Percentiles rank a stretch among this genome's conserved stretches.
Conservation (phyloP, 192 early-diverging fungal species). For the Dimargaris cristalligena region DNA sequence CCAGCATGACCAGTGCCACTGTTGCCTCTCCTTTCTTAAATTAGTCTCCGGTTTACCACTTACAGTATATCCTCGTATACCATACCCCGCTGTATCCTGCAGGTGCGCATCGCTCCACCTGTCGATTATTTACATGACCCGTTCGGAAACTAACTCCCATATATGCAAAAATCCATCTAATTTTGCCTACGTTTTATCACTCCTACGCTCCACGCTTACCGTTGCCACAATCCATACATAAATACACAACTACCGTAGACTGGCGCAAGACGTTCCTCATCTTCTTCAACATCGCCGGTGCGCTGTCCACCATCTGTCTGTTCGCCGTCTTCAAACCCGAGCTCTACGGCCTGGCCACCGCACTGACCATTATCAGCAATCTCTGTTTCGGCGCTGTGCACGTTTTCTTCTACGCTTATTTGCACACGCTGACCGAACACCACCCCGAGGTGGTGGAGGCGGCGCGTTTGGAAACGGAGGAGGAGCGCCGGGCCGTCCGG, state of each 20-base stretch:
- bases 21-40: too few species aligned
- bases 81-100: too few species aligned
- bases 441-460: constrained; percentile 7
- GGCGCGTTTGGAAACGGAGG: not conserved
- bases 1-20: too few species aligned
- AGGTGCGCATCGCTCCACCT: too few species aligned
- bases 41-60: too few species aligned
- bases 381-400: constrained; percentile 28
- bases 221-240: not conserved
- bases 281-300: constrained; percentile 22
- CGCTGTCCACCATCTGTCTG: constrained; percentile 25
- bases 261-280: constrained; percentile 25
- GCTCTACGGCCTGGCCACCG: constrained; percentile 21
- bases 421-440: constrained; percentile 15
- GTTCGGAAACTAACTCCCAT: too few species aligned
- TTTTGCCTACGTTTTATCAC: too few species aligned
- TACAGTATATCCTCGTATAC: too few species aligned
- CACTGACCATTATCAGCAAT: constrained; percentile 25
- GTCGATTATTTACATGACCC: too few species aligned
- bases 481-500: not conserved
- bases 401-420: constrained; percentile 34
- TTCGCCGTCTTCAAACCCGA: constrained; percentile 17
- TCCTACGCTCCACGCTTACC: constrained; percentile 12
- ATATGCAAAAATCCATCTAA: too few species aligned
- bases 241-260: constrained; percentile 11